phyloP scores from a whole-genome alignment of 2,329 filamentous ascomycete genomes.

The Pseudogymnoascus sp. region DNA sequence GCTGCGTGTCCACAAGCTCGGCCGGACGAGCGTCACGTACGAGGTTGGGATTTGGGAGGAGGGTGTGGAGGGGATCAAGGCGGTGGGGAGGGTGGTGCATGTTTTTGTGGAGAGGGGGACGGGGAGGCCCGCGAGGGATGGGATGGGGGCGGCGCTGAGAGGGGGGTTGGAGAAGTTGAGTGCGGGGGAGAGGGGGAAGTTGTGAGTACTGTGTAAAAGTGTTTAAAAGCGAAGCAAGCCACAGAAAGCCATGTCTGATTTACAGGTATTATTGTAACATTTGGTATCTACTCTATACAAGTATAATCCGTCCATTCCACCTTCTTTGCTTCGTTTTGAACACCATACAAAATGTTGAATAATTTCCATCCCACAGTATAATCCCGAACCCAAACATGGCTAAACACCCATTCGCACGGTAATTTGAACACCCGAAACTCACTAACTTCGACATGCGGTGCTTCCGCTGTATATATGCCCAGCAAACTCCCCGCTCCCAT shows the following conservation, averaged over 20 bases:
- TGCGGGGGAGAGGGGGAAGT: slow-evolving; percentile 20
- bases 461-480: neutral
- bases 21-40: slow-evolving; percentile 79
- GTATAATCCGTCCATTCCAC: neutral
- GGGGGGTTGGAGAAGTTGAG: slow-evolving; percentile 49
- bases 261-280: slow-evolving; percentile 1
- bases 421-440: neutral
- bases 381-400: neutral
- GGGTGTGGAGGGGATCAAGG: slow-evolving; percentile 64
- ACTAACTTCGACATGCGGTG: neutral
- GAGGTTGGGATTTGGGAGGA: slow-evolving; percentile 80
- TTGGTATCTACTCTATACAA: slow-evolving; percentile 4
- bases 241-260: too few species aligned
- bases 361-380: neutral
- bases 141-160: slow-evolving; percentile 54
- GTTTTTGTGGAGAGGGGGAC: slow-evolving; percentile 75
- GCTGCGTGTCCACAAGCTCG: slow-evolving; percentile 73
- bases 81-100: slow-evolving; percentile 79
- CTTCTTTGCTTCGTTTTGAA: neutral
- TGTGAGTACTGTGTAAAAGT: neutral
- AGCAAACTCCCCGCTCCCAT: neutral
- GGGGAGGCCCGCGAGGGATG: slow-evolving; percentile 55
- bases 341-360: neutral
- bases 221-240: neutral
- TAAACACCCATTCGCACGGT: neutral